Conservation (phyloP, 345 rosid species). For the Eucalyptus cloeziana region DNA sequence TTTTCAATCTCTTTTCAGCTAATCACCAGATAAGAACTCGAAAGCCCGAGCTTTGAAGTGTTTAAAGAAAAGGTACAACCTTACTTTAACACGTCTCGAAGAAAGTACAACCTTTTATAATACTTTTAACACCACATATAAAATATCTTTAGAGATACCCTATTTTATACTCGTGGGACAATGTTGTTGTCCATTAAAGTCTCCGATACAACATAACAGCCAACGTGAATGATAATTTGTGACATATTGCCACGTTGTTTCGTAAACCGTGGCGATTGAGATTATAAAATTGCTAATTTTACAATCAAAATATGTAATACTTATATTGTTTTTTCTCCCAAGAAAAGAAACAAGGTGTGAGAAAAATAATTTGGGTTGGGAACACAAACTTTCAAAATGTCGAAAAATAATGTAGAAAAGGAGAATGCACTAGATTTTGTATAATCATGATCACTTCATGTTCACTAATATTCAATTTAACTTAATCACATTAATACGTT, state of each 20-base stretch:
- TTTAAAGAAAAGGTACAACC: neutral
- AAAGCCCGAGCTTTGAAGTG: neutral
- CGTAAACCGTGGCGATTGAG: neutral
- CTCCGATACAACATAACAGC: rapidly evolving
- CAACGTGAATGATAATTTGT: neutral
- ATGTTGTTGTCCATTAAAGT: neutral
- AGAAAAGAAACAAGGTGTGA: neutral
- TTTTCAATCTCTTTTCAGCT: neutral
- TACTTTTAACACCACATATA: neutral
- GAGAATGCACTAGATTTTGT: neutral
- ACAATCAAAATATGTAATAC: neutral
- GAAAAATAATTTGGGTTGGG: neutral
- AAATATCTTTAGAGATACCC: neutral
- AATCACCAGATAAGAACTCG: neutral
- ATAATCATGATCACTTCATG: neutral
- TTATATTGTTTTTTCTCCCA: neutral
- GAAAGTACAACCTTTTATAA: neutral
- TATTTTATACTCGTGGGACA: neutral
- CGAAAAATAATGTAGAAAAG: neutral
- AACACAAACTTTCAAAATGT: neutral
- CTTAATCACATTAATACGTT: neutral
- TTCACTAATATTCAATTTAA: neutral
- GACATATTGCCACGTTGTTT: neutral
- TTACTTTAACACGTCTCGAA: neutral
- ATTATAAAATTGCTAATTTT: neutral